phyloP scores from a whole-genome alignment of 1,284 basidiomycete genomes.

The Sporisorium sorghi region DNA sequence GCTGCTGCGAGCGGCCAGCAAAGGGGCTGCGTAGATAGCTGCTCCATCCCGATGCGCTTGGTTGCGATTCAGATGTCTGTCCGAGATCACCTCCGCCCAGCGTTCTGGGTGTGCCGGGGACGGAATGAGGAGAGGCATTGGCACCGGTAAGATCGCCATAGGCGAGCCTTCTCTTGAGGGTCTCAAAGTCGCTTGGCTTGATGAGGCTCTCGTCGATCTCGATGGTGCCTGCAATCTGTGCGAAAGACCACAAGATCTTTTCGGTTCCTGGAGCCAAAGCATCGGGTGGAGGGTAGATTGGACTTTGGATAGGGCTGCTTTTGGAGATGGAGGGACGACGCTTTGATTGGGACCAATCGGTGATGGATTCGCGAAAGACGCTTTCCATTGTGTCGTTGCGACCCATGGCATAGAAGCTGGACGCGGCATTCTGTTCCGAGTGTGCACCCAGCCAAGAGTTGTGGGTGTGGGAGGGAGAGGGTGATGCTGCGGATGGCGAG shows the following conservation, averaged over 20 bases:
- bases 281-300: conserved; percentile 47
- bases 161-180: conserved; percentile 67
- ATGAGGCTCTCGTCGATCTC: conserved; percentile 72
- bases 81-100: conserved; percentile 62
- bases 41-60: conserved; percentile 31
- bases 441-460: conserved; percentile 15
- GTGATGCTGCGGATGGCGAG: conserved; percentile 12
- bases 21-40: conserved; percentile 36
- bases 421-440: conserved; percentile 8
- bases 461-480: conserved; percentile 12
- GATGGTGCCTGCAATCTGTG: conserved; percentile 80
- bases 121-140: conserved; percentile 46
- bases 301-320: conserved; percentile 28
- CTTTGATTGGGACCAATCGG: conserved; percentile 54
- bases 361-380: conserved; percentile 67
- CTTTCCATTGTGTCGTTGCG: conserved; percentile 69
- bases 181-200: conserved; percentile 70
- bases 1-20: conserved; percentile 14
- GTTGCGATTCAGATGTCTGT: conserved; percentile 37
- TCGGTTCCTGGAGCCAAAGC: conserved; percentile 73
- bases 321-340: conserved; percentile 11
- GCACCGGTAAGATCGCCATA: conserved; percentile 57
- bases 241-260: conserved; percentile 86
- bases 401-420: conserved; percentile 62
- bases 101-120: conserved; percentile 47